A percentile compares a stretch with the other conserved stretches of the same genome.
Evolutionary conservation across 352 stramenopile genomes (phyloP).

Genomic region (Blastocystis sp.): DNA sequence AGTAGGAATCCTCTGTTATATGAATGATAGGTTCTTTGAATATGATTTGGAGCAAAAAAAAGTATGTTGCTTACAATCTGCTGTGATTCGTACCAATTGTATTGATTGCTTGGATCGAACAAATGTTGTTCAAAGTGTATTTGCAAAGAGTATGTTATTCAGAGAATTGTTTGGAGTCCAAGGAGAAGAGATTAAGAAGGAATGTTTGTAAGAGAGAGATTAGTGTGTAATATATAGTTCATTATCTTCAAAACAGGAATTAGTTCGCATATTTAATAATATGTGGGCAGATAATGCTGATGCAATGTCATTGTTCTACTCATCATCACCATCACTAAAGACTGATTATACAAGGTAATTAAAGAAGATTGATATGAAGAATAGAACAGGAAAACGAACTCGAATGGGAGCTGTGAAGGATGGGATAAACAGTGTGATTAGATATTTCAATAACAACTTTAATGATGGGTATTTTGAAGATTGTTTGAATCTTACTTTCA

Average conservation of each 20-base stretch:
- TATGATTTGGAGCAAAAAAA: constrained; percentile 64
- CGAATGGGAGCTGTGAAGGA: constrained; percentile 83
- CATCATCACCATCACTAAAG: constrained; percentile 85
- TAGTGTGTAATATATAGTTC: background rate
- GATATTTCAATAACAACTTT: constrained; percentile 93
- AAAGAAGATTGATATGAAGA: background rate
- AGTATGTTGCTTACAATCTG: constrained; percentile 72
- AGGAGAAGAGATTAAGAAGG: constrained; percentile 67
- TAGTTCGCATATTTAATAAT: constrained; percentile 76
- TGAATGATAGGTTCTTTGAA: constrained; percentile 70
- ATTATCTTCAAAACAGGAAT: constrained; percentile 19
- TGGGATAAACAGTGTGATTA: constrained; percentile 82
- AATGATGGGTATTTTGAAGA: constrained; percentile 84
- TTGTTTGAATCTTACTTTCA: constrained; percentile 81
- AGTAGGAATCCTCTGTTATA: constrained; percentile 78
- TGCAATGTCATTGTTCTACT: constrained; percentile 84
- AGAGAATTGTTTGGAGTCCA: constrained; percentile 71
- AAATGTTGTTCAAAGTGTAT: constrained; percentile 89
- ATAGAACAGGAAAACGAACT: constrained; percentile 80
- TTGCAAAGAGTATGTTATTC: constrained; percentile 78
- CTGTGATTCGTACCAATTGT: constrained; percentile 89
- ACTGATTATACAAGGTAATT: constrained; percentile 81
- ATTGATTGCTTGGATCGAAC: constrained; percentile 95
- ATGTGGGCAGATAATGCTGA: constrained; percentile 91
- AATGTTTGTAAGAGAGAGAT: background rate